These are phyloP conservation scores for Ustulina deusta DNA, from an alignment of 2,329 filamentous ascomycete species.

Conservation along the genomic window DNA sequence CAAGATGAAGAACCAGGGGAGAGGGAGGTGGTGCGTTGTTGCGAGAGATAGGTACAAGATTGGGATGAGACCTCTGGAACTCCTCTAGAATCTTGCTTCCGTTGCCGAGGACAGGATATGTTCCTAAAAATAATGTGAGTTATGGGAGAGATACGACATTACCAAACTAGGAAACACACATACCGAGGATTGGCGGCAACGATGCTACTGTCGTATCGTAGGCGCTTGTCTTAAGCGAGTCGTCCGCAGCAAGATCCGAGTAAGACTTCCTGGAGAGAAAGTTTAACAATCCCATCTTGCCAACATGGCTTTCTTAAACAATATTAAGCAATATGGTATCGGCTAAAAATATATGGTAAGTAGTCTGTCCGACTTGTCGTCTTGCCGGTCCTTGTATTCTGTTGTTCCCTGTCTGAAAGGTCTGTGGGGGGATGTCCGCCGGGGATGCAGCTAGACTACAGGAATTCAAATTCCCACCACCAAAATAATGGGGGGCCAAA, in stretches of 20 bases:
- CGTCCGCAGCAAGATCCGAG: slow-evolving; percentile 33
- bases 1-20: slow-evolving; percentile 49
- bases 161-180: slow-evolving; percentile 40
- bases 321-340: neutral
- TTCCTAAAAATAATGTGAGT: slow-evolving; percentile 50
- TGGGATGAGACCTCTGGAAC: slow-evolving; percentile 52
- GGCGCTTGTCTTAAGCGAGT: slow-evolving; percentile 52
- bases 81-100: slow-evolving; percentile 54
- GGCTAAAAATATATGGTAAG: neutral
- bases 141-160: slow-evolving; percentile 36
- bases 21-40: slow-evolving; percentile 48
- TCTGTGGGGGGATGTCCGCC: neutral
- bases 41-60: slow-evolving; percentile 43
- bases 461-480: neutral
- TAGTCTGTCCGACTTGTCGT: neutral
- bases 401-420: neutral
- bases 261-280: slow-evolving; percentile 51
- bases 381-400: slow-evolving; percentile 1
- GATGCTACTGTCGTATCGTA: slow-evolving; percentile 55
- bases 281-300: slow-evolving; percentile 53
- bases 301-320: slow-evolving; percentile 16
- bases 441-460: slow-evolving; percentile 4
- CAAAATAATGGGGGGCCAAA: neutral
- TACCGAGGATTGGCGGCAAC: slow-evolving; percentile 55
- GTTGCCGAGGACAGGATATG: slow-evolving; percentile 57